Evolutionary conservation across 2,329 filamentous ascomycete species (phyloP), one percentile per base, ranked within the genome.

Genomic region (Botrytis fabae): DNA sequence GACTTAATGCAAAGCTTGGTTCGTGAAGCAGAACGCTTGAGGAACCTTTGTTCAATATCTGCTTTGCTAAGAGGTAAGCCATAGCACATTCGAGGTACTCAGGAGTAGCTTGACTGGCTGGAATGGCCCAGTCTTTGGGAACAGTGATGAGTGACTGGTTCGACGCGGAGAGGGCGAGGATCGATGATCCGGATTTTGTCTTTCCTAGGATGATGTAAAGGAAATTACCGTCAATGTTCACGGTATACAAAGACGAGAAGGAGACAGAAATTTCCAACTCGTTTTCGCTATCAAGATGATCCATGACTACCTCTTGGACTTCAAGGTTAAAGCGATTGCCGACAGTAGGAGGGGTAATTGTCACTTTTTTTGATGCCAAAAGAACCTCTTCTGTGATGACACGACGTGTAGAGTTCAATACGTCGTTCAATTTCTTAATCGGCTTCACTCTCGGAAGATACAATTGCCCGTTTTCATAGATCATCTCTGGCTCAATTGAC

Each of bases 401-500:
- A 16, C 73, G 61, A 5, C 57, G 63, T 18, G 40, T 48, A 38
- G 75, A 65, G 72, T 77, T 78, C 3, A 75, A 70, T 22, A 71
- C 68, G 54, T 70, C 68, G 35, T 77, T 77, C 3, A 51, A 54
- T 14, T 65, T 62, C 12, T 64, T 54, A 8, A 72, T 65, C 14
- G 69, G 70, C 20, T 71, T 51, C n/a, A 77, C 59, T n/a, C 76
- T 69, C 9, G 76, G 75, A n/a, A 78, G 63, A 14, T 70, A 62
- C 12, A 75, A 48, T 22, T 28, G 32, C 7, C 74, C 75, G 12
- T 69, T 59, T 28, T 75, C 68, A 60, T 75, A 62, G 48, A 69
- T 66, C 25, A 76, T 38, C 61, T 78, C 76, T n/a, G 73, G 73
- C 61, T 78, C 76, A 32, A 62, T 74, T 1, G 76, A 69, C 75